phyloP scores from a whole-genome alignment of 208 protist species.

The Wallacemonas sp. region DNA sequence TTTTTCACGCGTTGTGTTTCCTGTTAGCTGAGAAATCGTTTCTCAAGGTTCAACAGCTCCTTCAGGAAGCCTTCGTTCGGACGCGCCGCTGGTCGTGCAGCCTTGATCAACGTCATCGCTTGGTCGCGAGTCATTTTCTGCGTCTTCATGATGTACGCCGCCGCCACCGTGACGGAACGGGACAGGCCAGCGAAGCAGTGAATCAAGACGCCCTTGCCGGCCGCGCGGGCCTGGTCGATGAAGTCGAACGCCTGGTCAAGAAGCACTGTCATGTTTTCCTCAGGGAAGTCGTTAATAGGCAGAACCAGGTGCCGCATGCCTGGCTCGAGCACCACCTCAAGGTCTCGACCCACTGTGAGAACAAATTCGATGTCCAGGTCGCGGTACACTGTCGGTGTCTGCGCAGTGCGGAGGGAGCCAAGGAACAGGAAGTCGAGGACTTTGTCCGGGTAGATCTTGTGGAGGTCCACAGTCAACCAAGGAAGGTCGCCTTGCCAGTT shows the following conservation, averaged over 20 bases:
- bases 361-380: slow-evolving; percentile 83
- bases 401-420: slow-evolving; percentile 81
- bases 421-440: slow-evolving; percentile 85
- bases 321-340: slow-evolving; percentile 66
- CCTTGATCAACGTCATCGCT: slow-evolving; percentile 57
- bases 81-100: slow-evolving; percentile 61
- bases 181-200: slow-evolving; percentile 92
- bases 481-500: slow-evolving; percentile 43
- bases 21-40: slow-evolving; percentile 6
- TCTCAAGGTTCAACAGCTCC: slow-evolving; percentile 16
- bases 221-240: slow-evolving; percentile 64
- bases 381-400: slow-evolving; percentile 74
- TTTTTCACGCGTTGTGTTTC: too few species aligned
- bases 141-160: slow-evolving; percentile 84
- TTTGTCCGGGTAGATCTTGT: slow-evolving; percentile 90
- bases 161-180: slow-evolving; percentile 78
- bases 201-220: slow-evolving; percentile 71
- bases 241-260: slow-evolving; percentile 78
- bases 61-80: slow-evolving; percentile 85
- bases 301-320: slow-evolving; percentile 81
- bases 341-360: slow-evolving; percentile 63
- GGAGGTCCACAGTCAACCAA: slow-evolving; percentile 67
- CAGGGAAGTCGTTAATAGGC: slow-evolving; percentile 73
- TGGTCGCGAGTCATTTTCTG: slow-evolving; percentile 57
- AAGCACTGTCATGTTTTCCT: slow-evolving; percentile 50